Evolutionary conservation across 176 grass and related monocot species (phyloP), one percentile per base, ranked within the genome.

Genomic region (Thalia dealbata): DNA sequence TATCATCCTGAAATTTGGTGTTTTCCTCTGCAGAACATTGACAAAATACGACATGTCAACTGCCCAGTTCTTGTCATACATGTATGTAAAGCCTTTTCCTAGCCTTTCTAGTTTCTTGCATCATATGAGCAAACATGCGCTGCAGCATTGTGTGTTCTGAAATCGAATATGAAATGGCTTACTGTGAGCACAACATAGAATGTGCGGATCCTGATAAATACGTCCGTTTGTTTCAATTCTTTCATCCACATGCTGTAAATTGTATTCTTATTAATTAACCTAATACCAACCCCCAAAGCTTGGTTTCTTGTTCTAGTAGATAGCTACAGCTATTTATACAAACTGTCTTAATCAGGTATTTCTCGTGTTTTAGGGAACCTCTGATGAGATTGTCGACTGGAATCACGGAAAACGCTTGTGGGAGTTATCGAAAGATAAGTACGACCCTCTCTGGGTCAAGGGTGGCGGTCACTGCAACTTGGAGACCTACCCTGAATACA

Each of bases 11-110:
- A 71, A 75, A 52, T 10, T 84, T 66, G 59, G 38, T 16, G 22
- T 52, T 64, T 68, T 70, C 73, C 43, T 78, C 73, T 82, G 75
- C 89, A 97, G 95, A 97, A 97, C 64, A 92, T 97, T n/a, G 90
- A 97, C 77, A 92, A 86, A 76, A 97, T 97, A 88, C 84, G 86
- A 75, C 90, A 91, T 81, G 90, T 92, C 35, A 84, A 84, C 75
- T 97, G 87, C 78, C 90, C 95, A 60, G 95, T 92, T 28, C 61
- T 97, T 75, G 95, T 97, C 42, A 97, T 97, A 78, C 95, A 97
- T 88, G 95, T 97, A n/a, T n/a, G n/a, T n/a, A n/a, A 83, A 97
- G 95, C 84, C 60, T 32, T 69, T 54, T 68, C 32, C 45, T 28
- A 32, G 14, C 15, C 18, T 11, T 76, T 24, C 25, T 77, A 24